phyloP scores from a whole-genome alignment of 768 basidiomycete genomes.

The Roridomyces roridus region DNA sequence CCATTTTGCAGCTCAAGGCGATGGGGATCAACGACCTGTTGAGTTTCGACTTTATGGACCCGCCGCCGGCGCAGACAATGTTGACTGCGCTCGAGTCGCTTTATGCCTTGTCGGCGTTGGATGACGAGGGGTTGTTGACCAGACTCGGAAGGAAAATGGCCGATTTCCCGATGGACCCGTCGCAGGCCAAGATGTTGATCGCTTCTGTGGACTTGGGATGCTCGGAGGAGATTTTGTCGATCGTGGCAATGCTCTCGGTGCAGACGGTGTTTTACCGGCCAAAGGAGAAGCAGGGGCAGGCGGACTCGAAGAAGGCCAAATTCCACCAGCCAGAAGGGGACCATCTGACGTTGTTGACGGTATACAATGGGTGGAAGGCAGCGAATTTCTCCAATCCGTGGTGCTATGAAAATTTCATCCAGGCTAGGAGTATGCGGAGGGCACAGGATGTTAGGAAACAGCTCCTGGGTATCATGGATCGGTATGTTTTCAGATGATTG shows the following conservation, averaged over 20 bases:
- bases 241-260: slow-evolving; percentile 97
- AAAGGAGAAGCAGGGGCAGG: slow-evolving; percentile 99
- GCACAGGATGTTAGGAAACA: slow-evolving; percentile 99
- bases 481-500: slow-evolving; percentile 52
- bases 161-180: slow-evolving; percentile 98
- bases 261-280: slow-evolving; percentile 98
- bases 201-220: slow-evolving; percentile 97
- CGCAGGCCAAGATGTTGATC: slow-evolving; percentile 96
- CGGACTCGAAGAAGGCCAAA: slow-evolving; percentile 99
- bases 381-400: slow-evolving; percentile 97
- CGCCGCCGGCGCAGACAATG: slow-evolving; percentile 96
- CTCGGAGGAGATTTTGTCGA: slow-evolving; percentile 96
- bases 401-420: slow-evolving; percentile 99
- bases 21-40: slow-evolving; percentile 99
- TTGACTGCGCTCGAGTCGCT: slow-evolving; percentile 93
- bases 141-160: slow-evolving; percentile 98
- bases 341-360: slow-evolving; percentile 88
- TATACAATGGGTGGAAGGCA: slow-evolving; percentile 98
- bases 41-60: slow-evolving; percentile 99
- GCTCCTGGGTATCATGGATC: slow-evolving; percentile 97
- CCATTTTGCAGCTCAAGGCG: slow-evolving; percentile 95
- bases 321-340: slow-evolving; percentile 99
- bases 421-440: slow-evolving; percentile 94
- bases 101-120: slow-evolving; percentile 94
- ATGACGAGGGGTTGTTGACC: slow-evolving; percentile 95